Base-by-base conservation (phyloP, 2,329 filamentous ascomycete genomes). In the Neofusicoccum parvum region DNA sequence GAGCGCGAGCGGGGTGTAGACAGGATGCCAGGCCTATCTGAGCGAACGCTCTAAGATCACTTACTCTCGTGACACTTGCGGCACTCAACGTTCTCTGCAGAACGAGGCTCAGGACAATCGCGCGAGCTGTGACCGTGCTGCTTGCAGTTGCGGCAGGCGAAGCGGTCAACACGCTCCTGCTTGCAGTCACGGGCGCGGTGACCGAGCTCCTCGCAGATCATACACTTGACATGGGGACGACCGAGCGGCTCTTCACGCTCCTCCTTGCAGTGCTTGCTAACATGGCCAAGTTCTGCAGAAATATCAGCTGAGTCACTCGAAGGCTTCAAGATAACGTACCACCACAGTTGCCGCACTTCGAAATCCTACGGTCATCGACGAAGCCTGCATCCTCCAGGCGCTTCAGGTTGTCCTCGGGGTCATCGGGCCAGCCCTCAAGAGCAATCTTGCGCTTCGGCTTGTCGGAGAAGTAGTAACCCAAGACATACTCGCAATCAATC, bases 71-170 rank as follows among this genome's bases (percentile, higher is more conserved):
- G 81, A 72, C 88, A 90, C 75, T 87, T 89, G 70, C 85, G 86
- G 74, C 88, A 91, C 73, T 90, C 87, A 1, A 90, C 83, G 62
- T 84, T 83, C 34, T 83, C 85, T 39, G 78, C 76, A 34, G 87
- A 83, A 43, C 77, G 77, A 50, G 79, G 79, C 66, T 65, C 64
- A 51, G 77, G 71, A 67, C 80, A 80, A 34, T 81, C 79, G 66
- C 73, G 75, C 27, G 76, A 68, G 27, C 65, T 72, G 49, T 74
- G 73, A 9, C 74, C 73, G 36, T 76, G 79, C 73, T 77, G 79
- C 85, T 85, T 86, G 80, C 89, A 91, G 73, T 91, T 91, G 74
- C 84, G 86, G 83, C 89, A 91, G 7, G 86, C 87, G 69, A 85
- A 88, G 65, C 82, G 87, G 79, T 90, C 86, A 36, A 86, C 78